phyloP scores from a whole-genome alignment of 2,329 filamentous ascomycete species.

The Alternaria gaisen region DNA sequence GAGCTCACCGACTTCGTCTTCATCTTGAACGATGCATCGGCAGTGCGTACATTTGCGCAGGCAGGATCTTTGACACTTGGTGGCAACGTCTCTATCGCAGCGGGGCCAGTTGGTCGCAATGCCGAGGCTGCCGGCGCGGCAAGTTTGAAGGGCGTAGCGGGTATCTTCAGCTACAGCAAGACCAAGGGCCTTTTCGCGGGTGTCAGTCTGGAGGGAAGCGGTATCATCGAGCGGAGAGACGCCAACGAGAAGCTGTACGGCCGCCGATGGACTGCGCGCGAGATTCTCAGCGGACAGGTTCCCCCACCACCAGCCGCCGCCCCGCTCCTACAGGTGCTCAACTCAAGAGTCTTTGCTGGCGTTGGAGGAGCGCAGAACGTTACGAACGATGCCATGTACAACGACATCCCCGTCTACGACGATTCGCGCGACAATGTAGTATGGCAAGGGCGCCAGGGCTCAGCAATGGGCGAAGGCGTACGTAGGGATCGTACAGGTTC shows the following conservation, averaged over 20 bases:
- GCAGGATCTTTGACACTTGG: slow-evolving; percentile 90
- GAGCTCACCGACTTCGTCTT: slow-evolving; percentile 96
- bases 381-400: slow-evolving; percentile 67
- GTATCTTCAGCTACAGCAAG: slow-evolving; percentile 96
- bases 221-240: slow-evolving; percentile 92
- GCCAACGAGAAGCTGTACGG: slow-evolving; percentile 97
- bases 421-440: slow-evolving; percentile 81
- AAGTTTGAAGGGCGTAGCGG: slow-evolving; percentile 86
- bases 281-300: slow-evolving; percentile 82
- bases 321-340: slow-evolving; percentile 84
- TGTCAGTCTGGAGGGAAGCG: slow-evolving; percentile 91
- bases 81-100: slow-evolving; percentile 95
- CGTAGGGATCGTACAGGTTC: slow-evolving; percentile 60
- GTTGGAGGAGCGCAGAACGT: slow-evolving; percentile 53
- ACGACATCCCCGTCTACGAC: slow-evolving; percentile 90
- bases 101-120: slow-evolving; percentile 91
- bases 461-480: slow-evolving; percentile 73
- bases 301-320: slow-evolving; percentile 82
- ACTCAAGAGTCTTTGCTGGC: slow-evolving; percentile 84
- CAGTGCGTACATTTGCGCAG: slow-evolving; percentile 94
- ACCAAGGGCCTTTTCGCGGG: slow-evolving; percentile 97
- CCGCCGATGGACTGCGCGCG: slow-evolving; percentile 78
- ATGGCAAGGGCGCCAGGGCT: slow-evolving; percentile 79
- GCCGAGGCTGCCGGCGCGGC: slow-evolving; percentile 95
- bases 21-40: slow-evolving; percentile 89